phyloP scores from a whole-genome alignment of 768 basidiomycete species.

The Hebeloma cylindrosporum region DNA sequence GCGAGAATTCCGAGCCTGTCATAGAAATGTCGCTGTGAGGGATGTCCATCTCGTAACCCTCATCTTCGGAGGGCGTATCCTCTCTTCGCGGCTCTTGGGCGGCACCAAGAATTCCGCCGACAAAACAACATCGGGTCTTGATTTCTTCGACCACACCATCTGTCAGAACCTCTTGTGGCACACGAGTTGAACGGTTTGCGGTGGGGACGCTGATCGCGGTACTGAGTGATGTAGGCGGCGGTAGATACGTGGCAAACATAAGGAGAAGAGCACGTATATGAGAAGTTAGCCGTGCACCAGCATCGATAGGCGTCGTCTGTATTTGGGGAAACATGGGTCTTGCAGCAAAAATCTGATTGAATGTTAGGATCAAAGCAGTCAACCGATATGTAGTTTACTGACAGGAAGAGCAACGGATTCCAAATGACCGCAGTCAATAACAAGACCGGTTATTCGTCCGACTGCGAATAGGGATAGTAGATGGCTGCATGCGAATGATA shows the following conservation, averaged over 20 bases:
- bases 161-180: conserved; percentile 79
- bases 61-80: conserved; percentile 29
- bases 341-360: conserved; percentile 78
- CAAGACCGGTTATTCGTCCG: conserved; percentile 90
- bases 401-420: conserved; percentile 91
- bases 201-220: conserved; percentile 62
- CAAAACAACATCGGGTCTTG: conserved; percentile 88
- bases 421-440: conserved; percentile 89
- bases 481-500: conserved; percentile 91
- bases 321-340: conserved; percentile 84
- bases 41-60: conserved; percentile 41
- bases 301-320: conserved; percentile 82
- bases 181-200: conserved; percentile 59
- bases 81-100: conserved; percentile 33
- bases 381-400: conserved; percentile 27
- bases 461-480: conserved; percentile 81
- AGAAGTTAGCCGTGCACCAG: conserved; percentile 76
- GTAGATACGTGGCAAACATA: conserved; percentile 82
- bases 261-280: conserved; percentile 82
- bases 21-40: conserved; percentile 50
- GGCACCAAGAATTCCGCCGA: conserved; percentile 58
- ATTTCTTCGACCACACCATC: conserved; percentile 86
- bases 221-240: conserved; percentile 73
- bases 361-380: neutral
- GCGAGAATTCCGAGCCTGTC: conserved; percentile 70